phyloP scores from a whole-genome alignment of 768 basidiomycete species.

The Trametes gibbosa region DNA sequence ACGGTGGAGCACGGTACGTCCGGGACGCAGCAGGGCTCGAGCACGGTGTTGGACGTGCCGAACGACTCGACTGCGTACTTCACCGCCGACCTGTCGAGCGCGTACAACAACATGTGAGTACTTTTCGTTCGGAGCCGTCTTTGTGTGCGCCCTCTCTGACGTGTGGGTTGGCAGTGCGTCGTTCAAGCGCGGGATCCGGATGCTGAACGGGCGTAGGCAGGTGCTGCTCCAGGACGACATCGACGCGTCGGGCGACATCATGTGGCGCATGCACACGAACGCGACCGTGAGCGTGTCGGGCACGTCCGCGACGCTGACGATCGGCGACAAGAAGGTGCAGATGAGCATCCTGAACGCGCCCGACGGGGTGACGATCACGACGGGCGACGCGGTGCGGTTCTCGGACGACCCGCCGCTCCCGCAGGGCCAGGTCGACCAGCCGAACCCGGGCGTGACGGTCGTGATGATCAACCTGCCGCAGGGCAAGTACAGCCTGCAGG shows the following conservation, averaged over 20 bases:
- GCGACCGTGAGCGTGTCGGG: conserved; percentile 65
- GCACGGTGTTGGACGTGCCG: conserved; percentile 70
- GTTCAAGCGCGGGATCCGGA: conserved; percentile 79
- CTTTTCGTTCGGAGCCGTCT: neutral
- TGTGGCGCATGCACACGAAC: conserved; percentile 97
- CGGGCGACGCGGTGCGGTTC: conserved; percentile 53
- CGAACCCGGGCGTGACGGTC: conserved; percentile 79
- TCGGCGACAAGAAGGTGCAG: conserved; percentile 65
- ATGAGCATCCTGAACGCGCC: conserved; percentile 68
- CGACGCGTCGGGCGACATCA: conserved; percentile 49
- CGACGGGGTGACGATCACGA: conserved; percentile 61
- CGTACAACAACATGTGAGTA: conserved; percentile 71
- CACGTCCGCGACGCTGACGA: conserved; percentile 69
- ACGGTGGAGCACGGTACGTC: conserved; percentile 50
- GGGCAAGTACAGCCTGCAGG: conserved; percentile 72
- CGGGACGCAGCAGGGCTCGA: conserved; percentile 67
- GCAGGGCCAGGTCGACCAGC: conserved; percentile 55
- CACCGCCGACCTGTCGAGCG: conserved; percentile 67
- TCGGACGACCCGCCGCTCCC: conserved; percentile 62
- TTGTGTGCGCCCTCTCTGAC: too few species aligned
- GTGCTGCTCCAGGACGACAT: conserved; percentile 94
- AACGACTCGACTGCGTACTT: conserved; percentile 76
- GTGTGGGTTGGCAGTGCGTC: conserved; percentile 45
- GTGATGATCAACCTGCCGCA: conserved; percentile 63
- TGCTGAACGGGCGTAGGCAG: conserved; percentile 80